phyloP scores from a whole-genome alignment of 306 rosid species.

The Quercus dentata region DNA sequence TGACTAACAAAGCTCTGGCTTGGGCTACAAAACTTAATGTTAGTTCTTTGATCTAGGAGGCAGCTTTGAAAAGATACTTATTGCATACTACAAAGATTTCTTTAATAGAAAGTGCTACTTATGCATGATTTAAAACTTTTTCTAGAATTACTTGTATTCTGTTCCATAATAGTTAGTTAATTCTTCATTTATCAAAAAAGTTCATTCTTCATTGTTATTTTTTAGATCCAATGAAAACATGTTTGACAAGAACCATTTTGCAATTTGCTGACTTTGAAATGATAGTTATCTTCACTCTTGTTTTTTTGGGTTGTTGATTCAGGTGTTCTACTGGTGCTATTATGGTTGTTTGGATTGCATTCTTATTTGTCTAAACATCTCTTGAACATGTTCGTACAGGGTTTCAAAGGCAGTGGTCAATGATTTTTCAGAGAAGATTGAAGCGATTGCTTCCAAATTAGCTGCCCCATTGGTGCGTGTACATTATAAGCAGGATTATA shows the following conservation, averaged over 20 bases:
- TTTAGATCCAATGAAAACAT: background rate
- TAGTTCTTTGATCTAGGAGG: no score
- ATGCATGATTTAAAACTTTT: background rate
- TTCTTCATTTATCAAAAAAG: background rate
- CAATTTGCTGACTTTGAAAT: background rate
- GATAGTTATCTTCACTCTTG: background rate
- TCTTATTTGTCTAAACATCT: constrained; percentile 10
- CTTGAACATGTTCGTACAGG: constrained; percentile 37
- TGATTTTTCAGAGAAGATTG: constrained; percentile 83
- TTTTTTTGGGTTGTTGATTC: background rate
- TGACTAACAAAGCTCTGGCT: no score
- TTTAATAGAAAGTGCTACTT: background rate
- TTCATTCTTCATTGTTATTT: background rate
- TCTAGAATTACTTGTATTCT: background rate
- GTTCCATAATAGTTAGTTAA: background rate
- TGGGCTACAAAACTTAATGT: no score
- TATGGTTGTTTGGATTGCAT: constrained; percentile 2
- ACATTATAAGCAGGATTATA: background rate
- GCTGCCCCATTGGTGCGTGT: constrained; percentile 42
- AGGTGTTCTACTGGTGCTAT: constrained; percentile 10
- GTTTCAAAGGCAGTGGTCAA: constrained; percentile 70
- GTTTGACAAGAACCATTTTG: background rate
- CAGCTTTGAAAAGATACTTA: no score
- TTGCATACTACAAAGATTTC: background rate
- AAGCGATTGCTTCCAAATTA: constrained; percentile 71